Percentiles rank a stretch among this genome's conserved stretches.
Conservation (phyloP, 176 grass and related monocot species). For the Triticum turgidum region DNA sequence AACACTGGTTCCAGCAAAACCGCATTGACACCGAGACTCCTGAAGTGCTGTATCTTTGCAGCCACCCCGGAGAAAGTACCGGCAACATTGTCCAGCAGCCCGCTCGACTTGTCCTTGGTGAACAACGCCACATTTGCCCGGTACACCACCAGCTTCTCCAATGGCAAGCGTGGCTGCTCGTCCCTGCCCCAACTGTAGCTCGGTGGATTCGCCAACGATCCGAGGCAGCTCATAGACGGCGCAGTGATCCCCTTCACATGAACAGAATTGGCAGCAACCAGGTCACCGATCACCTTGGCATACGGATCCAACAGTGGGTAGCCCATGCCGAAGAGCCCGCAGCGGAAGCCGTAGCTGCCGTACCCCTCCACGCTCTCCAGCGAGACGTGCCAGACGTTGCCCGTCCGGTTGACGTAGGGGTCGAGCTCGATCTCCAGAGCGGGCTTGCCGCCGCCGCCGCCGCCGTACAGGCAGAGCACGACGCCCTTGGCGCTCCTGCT, state of each 20-base stretch:
- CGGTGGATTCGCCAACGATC: constrained; percentile 31
- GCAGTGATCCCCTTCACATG: constrained; percentile 31
- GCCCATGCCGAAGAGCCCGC: constrained; percentile 48
- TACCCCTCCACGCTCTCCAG: constrained; percentile 51
- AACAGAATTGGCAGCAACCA: constrained; percentile 33
- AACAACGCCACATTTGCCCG: constrained; percentile 71
- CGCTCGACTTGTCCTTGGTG: constrained; percentile 56
- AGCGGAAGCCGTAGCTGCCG: constrained; percentile 72
- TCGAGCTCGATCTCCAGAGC: constrained; percentile 80
- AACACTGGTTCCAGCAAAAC: constrained; percentile 89
- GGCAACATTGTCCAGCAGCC: constrained; percentile 28
- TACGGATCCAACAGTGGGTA: constrained; percentile 74
- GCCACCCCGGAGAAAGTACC: constrained; percentile 61
- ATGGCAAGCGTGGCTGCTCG: constrained; percentile 47
- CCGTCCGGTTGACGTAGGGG: constrained; percentile 64
- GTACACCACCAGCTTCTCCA: constrained; percentile 89
- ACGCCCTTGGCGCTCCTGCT: constrained; percentile 59
- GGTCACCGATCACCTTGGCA: constrained; percentile 59
- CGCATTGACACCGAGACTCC: constrained; percentile 71
- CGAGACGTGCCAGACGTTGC: constrained; percentile 74
- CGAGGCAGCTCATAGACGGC: constrained; percentile 55
- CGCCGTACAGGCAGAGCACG: constrained; percentile 63
- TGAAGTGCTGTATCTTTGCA: constrained; percentile 67
- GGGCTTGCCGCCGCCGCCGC: constrained; percentile 34
- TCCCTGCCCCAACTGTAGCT: constrained; percentile 64